Evolutionary conservation across 2,329 filamentous ascomycete species (phyloP).

Genomic region (Sporothrix brasiliensis): DNA sequence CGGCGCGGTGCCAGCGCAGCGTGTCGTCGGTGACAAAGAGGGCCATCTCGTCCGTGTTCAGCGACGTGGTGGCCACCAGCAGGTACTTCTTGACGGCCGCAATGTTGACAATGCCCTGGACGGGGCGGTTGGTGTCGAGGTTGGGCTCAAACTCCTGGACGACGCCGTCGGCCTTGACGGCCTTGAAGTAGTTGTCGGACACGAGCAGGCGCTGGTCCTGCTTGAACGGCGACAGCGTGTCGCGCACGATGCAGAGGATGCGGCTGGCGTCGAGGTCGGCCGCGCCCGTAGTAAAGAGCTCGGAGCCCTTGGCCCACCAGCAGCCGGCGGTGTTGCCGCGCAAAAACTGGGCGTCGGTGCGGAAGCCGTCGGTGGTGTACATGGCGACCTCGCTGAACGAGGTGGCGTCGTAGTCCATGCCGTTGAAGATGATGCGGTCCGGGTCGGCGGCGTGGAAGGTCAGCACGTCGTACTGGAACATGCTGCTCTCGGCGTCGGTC

Average conservation of each 20-base stretch:
- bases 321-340: slow-evolving; percentile 73
- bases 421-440: slow-evolving; percentile 83
- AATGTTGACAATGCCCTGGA: slow-evolving; percentile 79
- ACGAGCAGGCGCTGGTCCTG: slow-evolving; percentile 77
- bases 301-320: slow-evolving; percentile 81
- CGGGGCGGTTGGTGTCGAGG: slow-evolving; percentile 71
- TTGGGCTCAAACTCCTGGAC: slow-evolving; percentile 72
- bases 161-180: slow-evolving; percentile 49
- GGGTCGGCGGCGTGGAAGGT: slow-evolving; percentile 82
- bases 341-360: slow-evolving; percentile 64
- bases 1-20: slow-evolving; percentile 83
- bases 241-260: slow-evolving; percentile 77
- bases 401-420: slow-evolving; percentile 66
- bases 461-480: slow-evolving; percentile 58
- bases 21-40: slow-evolving; percentile 87
- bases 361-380: slow-evolving; percentile 88
- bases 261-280: slow-evolving; percentile 68
- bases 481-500: slow-evolving; percentile 60
- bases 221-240: slow-evolving; percentile 69
- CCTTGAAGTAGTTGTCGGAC: slow-evolving; percentile 80
- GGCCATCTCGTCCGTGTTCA: slow-evolving; percentile 84
- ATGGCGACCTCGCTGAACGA: slow-evolving; percentile 65
- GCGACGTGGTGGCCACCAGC: slow-evolving; percentile 77
- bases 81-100: slow-evolving; percentile 85
- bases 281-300: slow-evolving; percentile 71